phyloP scores from a whole-genome alignment of 2,329 filamentous ascomycete genomes.

The Verticillium nubilum region DNA sequence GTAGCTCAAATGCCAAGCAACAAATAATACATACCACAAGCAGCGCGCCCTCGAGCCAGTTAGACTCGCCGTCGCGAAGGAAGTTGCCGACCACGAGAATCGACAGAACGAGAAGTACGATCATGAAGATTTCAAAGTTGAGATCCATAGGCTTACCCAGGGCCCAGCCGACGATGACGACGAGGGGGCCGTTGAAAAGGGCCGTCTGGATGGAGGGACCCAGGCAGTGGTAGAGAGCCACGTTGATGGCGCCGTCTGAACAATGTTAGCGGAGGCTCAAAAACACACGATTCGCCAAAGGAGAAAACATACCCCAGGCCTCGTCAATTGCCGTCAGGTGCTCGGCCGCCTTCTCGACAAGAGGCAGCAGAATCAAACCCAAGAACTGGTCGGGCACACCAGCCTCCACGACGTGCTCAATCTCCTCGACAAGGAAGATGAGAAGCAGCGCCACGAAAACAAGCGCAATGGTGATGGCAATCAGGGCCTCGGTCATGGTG shows the following conservation, averaged over 20 bases:
- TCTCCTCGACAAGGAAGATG: constrained; percentile 61
- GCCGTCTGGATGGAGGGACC: constrained; percentile 72
- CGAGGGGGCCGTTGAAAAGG: constrained; percentile 67
- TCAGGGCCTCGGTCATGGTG: constrained; percentile 58
- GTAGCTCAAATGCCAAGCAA: neutral
- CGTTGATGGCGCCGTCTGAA: constrained; percentile 57
- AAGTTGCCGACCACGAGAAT: constrained; percentile 73
- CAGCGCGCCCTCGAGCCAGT: constrained; percentile 69
- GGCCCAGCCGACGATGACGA: constrained; percentile 67
- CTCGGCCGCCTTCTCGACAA: constrained; percentile 83
- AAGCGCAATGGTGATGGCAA: constrained; percentile 52
- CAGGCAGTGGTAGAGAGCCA: constrained; percentile 66
- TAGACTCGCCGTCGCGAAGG: constrained; percentile 67
- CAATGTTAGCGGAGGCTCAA: neutral
- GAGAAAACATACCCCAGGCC: constrained; percentile 45
- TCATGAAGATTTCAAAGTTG: constrained; percentile 72
- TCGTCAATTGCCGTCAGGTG: constrained; percentile 77
- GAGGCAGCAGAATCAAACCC: constrained; percentile 68
- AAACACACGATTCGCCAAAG: accelerated
- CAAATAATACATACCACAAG: constrained; percentile 45
- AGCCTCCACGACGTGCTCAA: constrained; percentile 40
- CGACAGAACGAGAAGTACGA: constrained; percentile 66
- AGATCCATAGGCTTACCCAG: constrained; percentile 60
- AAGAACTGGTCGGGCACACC: constrained; percentile 26
- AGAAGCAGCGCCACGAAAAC: constrained; percentile 59